Base-by-base conservation (phyloP, 2,329 filamentous ascomycete genomes). In the Diaporthe batatas region DNA sequence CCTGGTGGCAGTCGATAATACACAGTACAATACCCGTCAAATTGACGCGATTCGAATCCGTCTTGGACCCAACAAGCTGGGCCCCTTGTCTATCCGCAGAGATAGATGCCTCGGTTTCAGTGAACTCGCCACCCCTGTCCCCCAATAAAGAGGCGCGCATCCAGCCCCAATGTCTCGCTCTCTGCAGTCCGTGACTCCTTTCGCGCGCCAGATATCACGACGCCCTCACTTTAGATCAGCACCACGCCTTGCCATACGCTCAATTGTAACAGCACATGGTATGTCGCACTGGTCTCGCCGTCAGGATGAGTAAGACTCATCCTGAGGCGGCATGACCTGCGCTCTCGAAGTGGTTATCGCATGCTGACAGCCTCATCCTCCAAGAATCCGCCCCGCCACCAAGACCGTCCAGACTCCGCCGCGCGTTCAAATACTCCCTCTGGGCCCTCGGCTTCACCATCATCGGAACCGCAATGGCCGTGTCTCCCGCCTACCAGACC, bases 401-500 rank as follows among this genome's bases (percentile, higher is more conserved):
- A 44, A 75, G 75, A 70, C 82, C 83, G 49, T 82, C 86, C 44
- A 78, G 86, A 55, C 75, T 86, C 64, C 81, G 84, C 76, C 84
- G 87, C 68, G 81, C 85, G 72, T 78, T 87, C 74, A 83, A 84
- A 42, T 78, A 88, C 77, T 71, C 87, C 75, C 82, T 83, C 71
- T 82, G 89, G 74, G 82, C 84, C 47, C 69, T 89, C 74, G 76
- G 86, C 76, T 88, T 86, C 79, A 83, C 84, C 32, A 79, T 83
- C 18, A 75, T 84, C 42, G 90, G 90, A 75, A 88, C 91, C 84
- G 80, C 83, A 75, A 90, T 92, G 85, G 84, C 88, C 68, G 84
- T 86, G 75, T 82, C 84, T 14, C 89, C 89, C 49, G 87, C 86
- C 47, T 77, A 88, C 72, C 79, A 86, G 49, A 84, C 85, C 65